Evolutionary conservation across 345 rosid genomes (phyloP).

Genomic region (Corymbia maculata): DNA sequence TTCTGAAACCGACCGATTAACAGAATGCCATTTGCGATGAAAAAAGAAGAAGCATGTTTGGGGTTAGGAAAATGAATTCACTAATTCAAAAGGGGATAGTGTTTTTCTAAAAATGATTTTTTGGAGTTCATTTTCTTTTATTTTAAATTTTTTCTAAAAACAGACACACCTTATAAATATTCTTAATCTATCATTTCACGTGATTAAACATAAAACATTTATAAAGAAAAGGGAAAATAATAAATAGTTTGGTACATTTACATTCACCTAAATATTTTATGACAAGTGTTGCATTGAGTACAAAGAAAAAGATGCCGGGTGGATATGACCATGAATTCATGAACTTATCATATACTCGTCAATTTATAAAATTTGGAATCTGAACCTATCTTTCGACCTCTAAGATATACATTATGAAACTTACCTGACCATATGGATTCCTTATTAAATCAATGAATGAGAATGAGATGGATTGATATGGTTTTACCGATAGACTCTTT

Average conservation of each 20-base stretch:
- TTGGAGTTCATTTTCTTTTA: neutral
- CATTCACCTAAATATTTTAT: neutral
- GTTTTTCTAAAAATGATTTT: neutral
- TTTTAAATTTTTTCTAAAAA: neutral
- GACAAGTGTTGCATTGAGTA: neutral
- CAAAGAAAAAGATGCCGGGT: neutral
- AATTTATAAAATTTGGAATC: neutral
- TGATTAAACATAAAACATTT: neutral
- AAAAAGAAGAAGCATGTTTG: too few relatives aligned
- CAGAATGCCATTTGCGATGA: too few relatives aligned
- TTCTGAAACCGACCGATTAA: too few relatives aligned
- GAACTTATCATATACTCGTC: neutral
- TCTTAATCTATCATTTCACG: neutral
- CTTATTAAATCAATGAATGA: accelerated
- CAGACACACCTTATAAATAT: neutral
- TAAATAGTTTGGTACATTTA: neutral
- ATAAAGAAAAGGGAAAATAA: neutral
- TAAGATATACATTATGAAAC: neutral
- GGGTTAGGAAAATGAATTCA: neutral
- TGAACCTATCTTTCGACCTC: accelerated
- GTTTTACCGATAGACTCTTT: neutral
- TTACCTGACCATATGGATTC: accelerated
- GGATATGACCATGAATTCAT: neutral
- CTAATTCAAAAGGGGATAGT: accelerated
- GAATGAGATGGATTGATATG: neutral